Base-by-base conservation (phyloP, 164 flowering plant genomes). In the Chloranthus sessilifolius region DNA sequence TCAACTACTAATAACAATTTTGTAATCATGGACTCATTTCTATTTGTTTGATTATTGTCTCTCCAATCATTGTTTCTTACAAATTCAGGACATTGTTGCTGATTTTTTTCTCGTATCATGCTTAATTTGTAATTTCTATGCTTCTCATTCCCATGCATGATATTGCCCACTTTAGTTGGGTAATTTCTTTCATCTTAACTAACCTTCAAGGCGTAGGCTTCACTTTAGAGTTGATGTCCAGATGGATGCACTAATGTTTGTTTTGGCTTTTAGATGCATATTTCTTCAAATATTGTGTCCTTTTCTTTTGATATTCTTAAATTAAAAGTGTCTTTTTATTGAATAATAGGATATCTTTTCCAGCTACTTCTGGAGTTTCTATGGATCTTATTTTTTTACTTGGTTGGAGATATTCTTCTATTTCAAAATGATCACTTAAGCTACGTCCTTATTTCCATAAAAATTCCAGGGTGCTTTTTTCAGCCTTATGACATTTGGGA, bases 401-500 rank as follows among this genome's bases (percentile, higher is more conserved):
- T 21, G 28, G 11, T n/a, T n/a, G n/a, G n/a, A n/a, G n/a, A n/a
- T n/a, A n/a, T n/a, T n/a, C n/a, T n/a, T n/a, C n/a, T n/a, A n/a
- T n/a, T n/a, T n/a, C n/a, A n/a, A n/a, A 27, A 6, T 17, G 17
- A 40, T 2, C 22, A 31, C n/a, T n/a, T 16, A 8, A 30, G 20
- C 14, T 41, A 42, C 5, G 24, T 7, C 3, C 28, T 21, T 31
- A 7, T 2, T 14, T 20, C 17, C n/a, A n/a, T n/a, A n/a, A n/a
- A n/a, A n/a, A n/a, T n/a, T n/a, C n/a, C n/a, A n/a, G n/a, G n/a
- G n/a, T 28, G 17, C 14, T 3, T 2, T 7, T 43, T 20, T 43
- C 11, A 38, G 16, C 23, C 24, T 43, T 46, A 12, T 48, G 26
- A 34, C n/a, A n/a, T 43, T 25, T 48, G 37, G 28, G 35, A 27